phyloP scores from a whole-genome alignment of 257 asterid species.

The Forsythia viridissima region DNA sequence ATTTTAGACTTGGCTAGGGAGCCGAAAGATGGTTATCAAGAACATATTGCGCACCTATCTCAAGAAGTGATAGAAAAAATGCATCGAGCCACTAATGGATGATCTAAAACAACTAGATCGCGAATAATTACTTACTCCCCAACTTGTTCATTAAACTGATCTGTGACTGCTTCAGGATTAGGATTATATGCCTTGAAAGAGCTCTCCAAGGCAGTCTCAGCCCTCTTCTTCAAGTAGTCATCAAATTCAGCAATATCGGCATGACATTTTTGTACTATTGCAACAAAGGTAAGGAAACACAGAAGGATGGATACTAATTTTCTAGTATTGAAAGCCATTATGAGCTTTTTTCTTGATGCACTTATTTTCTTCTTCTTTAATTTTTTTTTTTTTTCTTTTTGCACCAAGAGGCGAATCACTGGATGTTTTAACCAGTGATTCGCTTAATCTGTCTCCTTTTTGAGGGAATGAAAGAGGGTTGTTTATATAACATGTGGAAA shows the following conservation, averaged over 20 bases:
- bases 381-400: not conserved
- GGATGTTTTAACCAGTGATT: slow-evolving; percentile 39
- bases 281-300: slow-evolving; percentile 21
- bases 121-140: slow-evolving; percentile 46
- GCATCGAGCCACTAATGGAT: too few relatives aligned
- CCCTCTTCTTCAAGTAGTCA: slow-evolving; percentile 43
- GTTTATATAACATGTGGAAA: not conserved
- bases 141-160: slow-evolving; percentile 53
- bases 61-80: too few relatives aligned
- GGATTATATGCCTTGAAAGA: slow-evolving; percentile 52
- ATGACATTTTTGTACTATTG: slow-evolving; percentile 28
- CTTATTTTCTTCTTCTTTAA: not conserved
- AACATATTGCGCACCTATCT: too few relatives aligned
- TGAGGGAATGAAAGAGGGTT: slow-evolving; percentile 2
- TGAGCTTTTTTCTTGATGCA: not conserved
- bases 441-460: slow-evolving; percentile 20
- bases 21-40: too few relatives aligned
- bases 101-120: too few relatives aligned
- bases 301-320: slow-evolving; percentile 20
- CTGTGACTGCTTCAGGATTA: slow-evolving; percentile 55
- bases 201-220: slow-evolving; percentile 45
- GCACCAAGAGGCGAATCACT: slow-evolving; percentile 38
- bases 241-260: slow-evolving; percentile 55
- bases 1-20: too few relatives aligned
- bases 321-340: slow-evolving; percentile 27